Percentiles rank a stretch among this genome's conserved stretches.
Evolutionary conservation across 2,329 filamentous ascomycete genomes (phyloP).

Genomic region (Teratosphaeria viscida): DNA sequence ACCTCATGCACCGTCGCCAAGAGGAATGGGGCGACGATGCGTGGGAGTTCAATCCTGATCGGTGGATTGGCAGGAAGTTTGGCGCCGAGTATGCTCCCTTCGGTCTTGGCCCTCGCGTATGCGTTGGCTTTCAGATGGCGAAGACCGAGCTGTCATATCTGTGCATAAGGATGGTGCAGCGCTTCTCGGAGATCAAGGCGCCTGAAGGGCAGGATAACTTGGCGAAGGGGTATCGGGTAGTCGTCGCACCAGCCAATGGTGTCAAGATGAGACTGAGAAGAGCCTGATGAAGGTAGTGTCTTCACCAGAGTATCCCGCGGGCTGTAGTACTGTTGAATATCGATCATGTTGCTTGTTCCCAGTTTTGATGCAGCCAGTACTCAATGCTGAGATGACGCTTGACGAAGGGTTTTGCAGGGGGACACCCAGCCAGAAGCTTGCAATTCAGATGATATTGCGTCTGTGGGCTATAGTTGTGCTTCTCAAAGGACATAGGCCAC

Average conservation of each 20-base stretch:
- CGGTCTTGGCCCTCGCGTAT: constrained; percentile 15
- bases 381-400: no score
- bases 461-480: no score
- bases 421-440: no score
- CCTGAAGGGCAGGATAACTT: constrained; percentile 11
- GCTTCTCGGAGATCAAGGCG: constrained; percentile 8
- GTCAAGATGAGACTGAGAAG: neutral
- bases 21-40: constrained; percentile 39
- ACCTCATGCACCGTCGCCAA: constrained; percentile 38
- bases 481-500: no score
- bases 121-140: constrained; percentile 10
- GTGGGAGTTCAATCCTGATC: constrained; percentile 32
- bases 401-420: no score
- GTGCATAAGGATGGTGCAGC: constrained; percentile 10
- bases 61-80: constrained; percentile 15
- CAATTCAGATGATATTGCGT: no score
- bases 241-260: constrained; percentile 7
- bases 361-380: no score
- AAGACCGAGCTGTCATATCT: constrained; percentile 12
- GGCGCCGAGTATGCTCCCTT: constrained; percentile 10
- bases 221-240: constrained; percentile 11
- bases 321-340: no score
- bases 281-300: neutral
- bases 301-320: neutral
- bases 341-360: no score